These are phyloP conservation scores for Spathaspora sp. DNA, from an alignment of 805 yeast genomes.

Conservation along the genomic window DNA sequence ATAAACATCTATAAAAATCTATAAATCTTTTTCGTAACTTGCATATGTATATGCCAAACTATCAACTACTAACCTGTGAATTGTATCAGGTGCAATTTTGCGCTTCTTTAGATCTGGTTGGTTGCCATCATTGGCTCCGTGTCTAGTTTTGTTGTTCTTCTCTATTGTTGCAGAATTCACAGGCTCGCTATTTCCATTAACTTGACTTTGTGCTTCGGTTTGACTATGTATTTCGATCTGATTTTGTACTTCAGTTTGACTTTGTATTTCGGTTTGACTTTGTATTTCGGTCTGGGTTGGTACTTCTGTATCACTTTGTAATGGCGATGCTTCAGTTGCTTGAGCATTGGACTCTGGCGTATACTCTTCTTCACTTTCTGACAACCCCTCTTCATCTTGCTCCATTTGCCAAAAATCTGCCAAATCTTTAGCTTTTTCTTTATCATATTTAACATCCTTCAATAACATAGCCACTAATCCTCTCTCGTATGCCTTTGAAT, in stretches of 20 bases:
- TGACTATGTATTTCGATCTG: no score
- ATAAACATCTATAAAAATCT: not conserved
- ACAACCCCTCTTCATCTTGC: constrained; percentile 10
- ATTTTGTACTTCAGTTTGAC: not conserved
- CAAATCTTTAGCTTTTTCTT: constrained; percentile 2
- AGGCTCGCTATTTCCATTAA: no score
- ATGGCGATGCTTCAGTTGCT: not conserved
- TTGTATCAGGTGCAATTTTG: not conserved
- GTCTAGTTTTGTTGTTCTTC: no score
- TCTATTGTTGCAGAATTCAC: no score
- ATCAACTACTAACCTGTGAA: not conserved
- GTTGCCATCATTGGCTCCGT: no score
- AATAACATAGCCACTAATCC: constrained; percentile 7
- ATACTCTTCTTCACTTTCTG: constrained; percentile 2
- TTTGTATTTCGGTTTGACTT: not conserved
- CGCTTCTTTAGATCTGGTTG: not conserved
- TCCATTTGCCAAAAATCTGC: constrained; percentile 5
- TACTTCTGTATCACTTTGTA: not conserved
- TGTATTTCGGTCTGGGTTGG: no score
- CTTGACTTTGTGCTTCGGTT: no score
- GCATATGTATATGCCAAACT: constrained; percentile 2
- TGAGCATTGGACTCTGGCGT: not conserved
- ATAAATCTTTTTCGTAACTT: not conserved
- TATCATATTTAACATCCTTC: not conserved
- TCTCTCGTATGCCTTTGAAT: constrained; percentile 7